Base-by-base conservation (phyloP, 352 stramenopile species). In the Phytophthora fragariae region DNA sequence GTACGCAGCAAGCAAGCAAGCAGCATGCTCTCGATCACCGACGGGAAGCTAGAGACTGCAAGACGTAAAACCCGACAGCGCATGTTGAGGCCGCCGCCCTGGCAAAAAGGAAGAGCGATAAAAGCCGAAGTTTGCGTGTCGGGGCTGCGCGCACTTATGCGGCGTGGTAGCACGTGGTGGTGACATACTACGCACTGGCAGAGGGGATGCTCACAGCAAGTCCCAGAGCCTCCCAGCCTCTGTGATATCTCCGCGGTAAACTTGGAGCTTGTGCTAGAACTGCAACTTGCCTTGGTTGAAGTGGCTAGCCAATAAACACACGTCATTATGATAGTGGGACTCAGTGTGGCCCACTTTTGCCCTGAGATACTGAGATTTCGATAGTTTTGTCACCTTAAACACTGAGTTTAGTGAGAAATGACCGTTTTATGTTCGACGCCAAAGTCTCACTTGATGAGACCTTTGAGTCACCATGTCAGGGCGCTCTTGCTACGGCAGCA, bases 171-270 rank as follows among this genome's bases (percentile, higher is more conserved):
- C 49, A 56, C 24, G 24, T 27, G 24, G 1, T 27, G 24, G 24
- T 27, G 24, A 53, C 35, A 41, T 41, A 41, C 4, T 41, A 47
- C 35, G 35, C 12, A 35, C 24, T 35, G 50, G 50, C 24, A 56
- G 50, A 56, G 50, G 21, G 24, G 17, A 8, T n/a, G n/a, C 9
- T 27, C 50, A 19, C 50, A 35, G 12, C 24, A 33, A 33, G 10
- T 29, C 49, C n/a, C 49, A 21, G 46, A 21, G 10, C 41, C 1
- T 19, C 41, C 41, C 41, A 21, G 1, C 41, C 41, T 14, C 41
- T 49, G 41, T 56, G 50, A 56, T 56, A 56, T 56, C 19, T 56
- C 21, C 50, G 21, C 21, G 50, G 27, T 29, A 12, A 53, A 53
- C 46, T 53, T 17, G 2, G 5, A 27, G 46, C 46, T 53, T 53